Evolutionary conservation across 2,329 filamentous ascomycete species (phyloP).

Genomic region (Grosmannia huntii): DNA sequence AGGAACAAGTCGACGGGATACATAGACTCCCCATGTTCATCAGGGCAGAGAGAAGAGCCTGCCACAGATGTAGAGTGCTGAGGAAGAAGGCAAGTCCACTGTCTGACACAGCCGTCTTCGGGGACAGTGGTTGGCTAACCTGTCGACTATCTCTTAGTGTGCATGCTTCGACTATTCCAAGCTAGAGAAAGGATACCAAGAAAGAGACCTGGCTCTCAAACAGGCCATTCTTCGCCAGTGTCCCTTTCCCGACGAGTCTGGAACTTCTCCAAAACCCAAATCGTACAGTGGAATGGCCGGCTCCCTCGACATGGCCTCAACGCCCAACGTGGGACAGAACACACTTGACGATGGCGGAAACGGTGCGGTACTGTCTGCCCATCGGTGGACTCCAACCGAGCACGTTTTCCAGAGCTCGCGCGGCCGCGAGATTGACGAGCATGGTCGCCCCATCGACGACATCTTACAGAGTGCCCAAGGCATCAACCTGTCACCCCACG

Average conservation of each 20-base stretch:
- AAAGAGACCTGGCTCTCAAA: slow-evolving; percentile 1
- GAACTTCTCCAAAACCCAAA: too few species aligned
- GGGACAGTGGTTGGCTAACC: neutral
- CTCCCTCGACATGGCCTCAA: too few species aligned
- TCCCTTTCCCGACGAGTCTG: neutral
- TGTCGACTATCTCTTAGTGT: slow-evolving; percentile 4
- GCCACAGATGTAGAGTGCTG: slow-evolving; percentile 9
- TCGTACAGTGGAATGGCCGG: neutral
- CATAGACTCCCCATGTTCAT: slow-evolving; percentile 10
- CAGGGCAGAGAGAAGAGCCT: slow-evolving; percentile 6
- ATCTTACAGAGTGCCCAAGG: neutral
- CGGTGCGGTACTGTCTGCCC: neutral
- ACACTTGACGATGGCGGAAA: neutral
- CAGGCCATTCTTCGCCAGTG: neutral
- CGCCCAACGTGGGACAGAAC: neutral
- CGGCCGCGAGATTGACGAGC: slow-evolving; percentile 2
- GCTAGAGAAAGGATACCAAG: slow-evolving; percentile 6
- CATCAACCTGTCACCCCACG: neutral
- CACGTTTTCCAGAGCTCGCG: neutral
- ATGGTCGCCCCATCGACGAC: neutral
- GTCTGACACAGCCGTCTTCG: neutral
- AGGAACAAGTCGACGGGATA: slow-evolving; percentile 7
- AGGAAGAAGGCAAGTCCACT: slow-evolving; percentile 1
- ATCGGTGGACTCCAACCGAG: neutral
- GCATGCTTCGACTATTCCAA: slow-evolving; percentile 10